Evolutionary conservation across 768 basidiomycete genomes (phyloP).

Genomic region (Boletellus ananiceps): DNA sequence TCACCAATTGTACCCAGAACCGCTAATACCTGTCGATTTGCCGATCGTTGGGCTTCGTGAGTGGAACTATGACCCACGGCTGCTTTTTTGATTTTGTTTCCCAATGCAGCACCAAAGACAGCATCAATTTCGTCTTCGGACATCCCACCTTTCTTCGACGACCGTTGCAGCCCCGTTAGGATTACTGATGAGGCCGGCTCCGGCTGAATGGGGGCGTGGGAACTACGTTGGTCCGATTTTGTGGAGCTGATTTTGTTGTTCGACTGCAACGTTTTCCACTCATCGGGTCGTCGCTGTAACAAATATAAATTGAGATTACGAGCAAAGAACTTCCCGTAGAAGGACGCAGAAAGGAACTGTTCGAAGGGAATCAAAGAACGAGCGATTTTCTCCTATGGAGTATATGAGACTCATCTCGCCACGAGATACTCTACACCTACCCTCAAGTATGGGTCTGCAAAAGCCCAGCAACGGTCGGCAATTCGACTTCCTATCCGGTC

Average conservation of each 20-base stretch:
- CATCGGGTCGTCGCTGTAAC: slow-evolving; percentile 71
- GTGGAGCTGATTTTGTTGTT: slow-evolving; percentile 25
- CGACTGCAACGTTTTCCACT: slow-evolving; percentile 77
- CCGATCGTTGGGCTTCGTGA: slow-evolving; percentile 9
- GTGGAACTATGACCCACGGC: slow-evolving; percentile 32
- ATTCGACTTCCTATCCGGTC: slow-evolving; percentile 90
- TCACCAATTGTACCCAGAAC: slow-evolving; percentile 57
- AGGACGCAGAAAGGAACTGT: slow-evolving; percentile 65
- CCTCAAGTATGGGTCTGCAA: slow-evolving; percentile 89
- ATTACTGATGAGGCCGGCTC: not conserved
- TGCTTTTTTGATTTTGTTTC: slow-evolving; percentile 55
- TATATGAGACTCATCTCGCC: slow-evolving; percentile 3
- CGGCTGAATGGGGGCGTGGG: slow-evolving; percentile 1
- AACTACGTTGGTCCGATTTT: slow-evolving; percentile 17
- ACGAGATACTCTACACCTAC: slow-evolving; percentile 35
- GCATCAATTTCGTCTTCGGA: slow-evolving; percentile 70
- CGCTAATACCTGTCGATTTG: slow-evolving; percentile 41
- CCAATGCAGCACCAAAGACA: slow-evolving; percentile 56
- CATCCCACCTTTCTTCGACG: slow-evolving; percentile 42
- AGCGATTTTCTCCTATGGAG: slow-evolving; percentile 82
- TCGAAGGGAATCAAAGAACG: slow-evolving; percentile 72
- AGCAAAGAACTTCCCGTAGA: slow-evolving; percentile 85
- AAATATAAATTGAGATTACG: slow-evolving; percentile 74
- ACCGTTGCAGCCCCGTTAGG: slow-evolving; percentile 26
- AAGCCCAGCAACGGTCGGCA: slow-evolving; percentile 86